A percentile compares a stretch with the other conserved stretches of the same genome.
Conservation (phyloP, 257 asterid species). For the Sherardia arvensis region DNA sequence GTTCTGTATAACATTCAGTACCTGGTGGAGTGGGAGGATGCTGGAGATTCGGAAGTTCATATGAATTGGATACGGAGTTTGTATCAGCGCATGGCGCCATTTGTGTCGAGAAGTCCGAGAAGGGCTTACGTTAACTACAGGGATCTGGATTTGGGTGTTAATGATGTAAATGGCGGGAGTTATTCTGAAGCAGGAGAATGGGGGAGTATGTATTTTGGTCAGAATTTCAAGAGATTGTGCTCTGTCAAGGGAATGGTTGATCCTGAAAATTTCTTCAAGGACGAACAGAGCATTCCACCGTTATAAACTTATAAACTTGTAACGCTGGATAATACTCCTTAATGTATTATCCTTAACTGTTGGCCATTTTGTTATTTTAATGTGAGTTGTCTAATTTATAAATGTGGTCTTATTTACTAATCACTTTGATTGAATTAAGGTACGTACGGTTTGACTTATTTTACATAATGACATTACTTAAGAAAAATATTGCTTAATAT, state of each 20-base stretch:
- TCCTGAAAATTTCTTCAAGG: slow-evolving; percentile 43
- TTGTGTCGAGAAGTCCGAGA: slow-evolving; percentile 43
- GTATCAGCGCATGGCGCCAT: slow-evolving; percentile 33
- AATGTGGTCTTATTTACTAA: no score
- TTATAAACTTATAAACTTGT: neutral
- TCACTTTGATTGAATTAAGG: no score
- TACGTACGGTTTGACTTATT: no score
- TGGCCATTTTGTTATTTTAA: no score
- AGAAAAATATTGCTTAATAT: no score
- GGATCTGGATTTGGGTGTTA: slow-evolving; percentile 53
- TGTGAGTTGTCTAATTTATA: no score
- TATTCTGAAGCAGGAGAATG: slow-evolving; percentile 30
- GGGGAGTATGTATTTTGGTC: slow-evolving; percentile 48
- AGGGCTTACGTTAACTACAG: slow-evolving; percentile 45
- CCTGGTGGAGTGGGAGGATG: slow-evolving; percentile 38
- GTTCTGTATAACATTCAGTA: slow-evolving; percentile 41
- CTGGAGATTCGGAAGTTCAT: neutral
- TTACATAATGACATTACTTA: no score
- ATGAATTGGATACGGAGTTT: slow-evolving; percentile 33
- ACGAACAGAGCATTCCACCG: slow-evolving; percentile 54
- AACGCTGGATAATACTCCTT: no score
- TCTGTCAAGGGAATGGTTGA: slow-evolving; percentile 35
- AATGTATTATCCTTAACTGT: no score
- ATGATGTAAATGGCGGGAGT: slow-evolving; percentile 10
- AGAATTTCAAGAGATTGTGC: slow-evolving; percentile 38